Conservation (phyloP, 495 filamentous ascomycete species). For the Penicillium atrosanguineum region DNA sequence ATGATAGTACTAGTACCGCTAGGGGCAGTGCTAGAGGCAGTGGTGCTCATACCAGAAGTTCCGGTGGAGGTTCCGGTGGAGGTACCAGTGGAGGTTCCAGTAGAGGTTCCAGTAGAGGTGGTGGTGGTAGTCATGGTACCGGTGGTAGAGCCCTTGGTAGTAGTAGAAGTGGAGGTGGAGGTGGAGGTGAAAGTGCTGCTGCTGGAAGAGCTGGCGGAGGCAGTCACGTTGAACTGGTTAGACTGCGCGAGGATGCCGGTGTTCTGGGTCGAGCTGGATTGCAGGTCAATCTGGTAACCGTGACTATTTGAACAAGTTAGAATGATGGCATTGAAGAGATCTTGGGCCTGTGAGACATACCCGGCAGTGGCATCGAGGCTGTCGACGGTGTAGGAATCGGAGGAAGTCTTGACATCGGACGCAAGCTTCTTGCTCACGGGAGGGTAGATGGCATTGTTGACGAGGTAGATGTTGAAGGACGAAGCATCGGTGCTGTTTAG, state of each 20-base stretch:
- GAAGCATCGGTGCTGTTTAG: conserved; percentile 31
- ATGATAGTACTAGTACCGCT: conserved; percentile 5
- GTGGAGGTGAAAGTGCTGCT: conserved; percentile 10
- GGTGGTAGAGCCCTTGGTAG: conserved; percentile 7
- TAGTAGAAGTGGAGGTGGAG: conserved; percentile 2
- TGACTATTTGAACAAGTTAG: conserved; percentile 12
- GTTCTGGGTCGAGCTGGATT: conserved; percentile 28
- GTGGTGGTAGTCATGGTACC: conserved; percentile 7
- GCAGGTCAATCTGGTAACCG: conserved; percentile 42
- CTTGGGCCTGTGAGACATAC: conserved; percentile 14
- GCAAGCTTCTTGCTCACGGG: conserved; percentile 45
- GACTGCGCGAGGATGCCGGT: conserved; percentile 44
- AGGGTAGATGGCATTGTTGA: conserved; percentile 41
- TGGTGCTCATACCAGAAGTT: conserved; percentile 8
- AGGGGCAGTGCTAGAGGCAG: conserved; percentile 4
- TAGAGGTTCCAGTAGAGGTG: conserved; percentile 14
- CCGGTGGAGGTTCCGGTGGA: conserved; percentile 1
- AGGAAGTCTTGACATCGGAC: conserved; percentile 33
- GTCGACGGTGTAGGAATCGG: conserved; percentile 33
- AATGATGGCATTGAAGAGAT: not conserved
- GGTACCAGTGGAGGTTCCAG: conserved; percentile 3
- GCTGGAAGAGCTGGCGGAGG: conserved; percentile 1
- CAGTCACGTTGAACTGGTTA: conserved; percentile 36
- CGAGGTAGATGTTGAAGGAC: conserved; percentile 35
- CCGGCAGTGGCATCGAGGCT: conserved; percentile 21